Base-by-base conservation (phyloP, 2,329 filamentous ascomycete species). In the Colletotrichum shisoi region DNA sequence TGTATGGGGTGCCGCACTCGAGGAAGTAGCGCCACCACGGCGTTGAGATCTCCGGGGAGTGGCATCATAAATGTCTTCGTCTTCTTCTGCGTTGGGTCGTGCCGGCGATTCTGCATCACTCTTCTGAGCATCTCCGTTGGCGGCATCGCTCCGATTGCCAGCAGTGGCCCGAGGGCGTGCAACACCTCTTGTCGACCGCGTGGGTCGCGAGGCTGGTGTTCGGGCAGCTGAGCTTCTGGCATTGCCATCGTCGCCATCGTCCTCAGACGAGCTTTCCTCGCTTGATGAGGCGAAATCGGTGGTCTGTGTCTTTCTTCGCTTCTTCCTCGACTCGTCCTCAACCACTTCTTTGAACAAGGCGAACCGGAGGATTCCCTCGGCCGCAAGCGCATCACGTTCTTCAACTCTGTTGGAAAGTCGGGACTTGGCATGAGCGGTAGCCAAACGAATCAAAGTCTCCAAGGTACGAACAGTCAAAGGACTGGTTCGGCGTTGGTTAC, bases 311-410 rank as follows among this genome's bases (percentile, higher is more conserved):
- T 91, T 90, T 78, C 92, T 89, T 73, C 94, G 87, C 79, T 95
- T 91, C 83, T 94, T 95, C 72, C 89, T 87, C 65, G 93, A 91
- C 76, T 93, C 89, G 70, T 88, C 85, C 74, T 89, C 85, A 3
- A 97, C 85, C 0, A 99, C 89, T 80, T 99, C 95, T 77, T 98
- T 98, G 85, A 99, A 99, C 42, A 99, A 85, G 2, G 95, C 96
- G 75, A 97, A 99, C 19, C 95, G 88, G 39, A 99, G 81, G 71
- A 99, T 96, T 9, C 88, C 86, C 77, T 99, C 94, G 11, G 95
- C 95, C 40, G 93, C 89, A 60, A 91, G 81, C 1, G 94, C 94
- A 77, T 99, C 95, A 62, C 90, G 89, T 76, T 96, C 91, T 71
- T 98, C 94, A 3, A 99, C 93, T 46, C 92, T 85, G 74, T 88